Base-by-base conservation (phyloP, 1,139 yeast genomes). In the Candida sojae region DNA sequence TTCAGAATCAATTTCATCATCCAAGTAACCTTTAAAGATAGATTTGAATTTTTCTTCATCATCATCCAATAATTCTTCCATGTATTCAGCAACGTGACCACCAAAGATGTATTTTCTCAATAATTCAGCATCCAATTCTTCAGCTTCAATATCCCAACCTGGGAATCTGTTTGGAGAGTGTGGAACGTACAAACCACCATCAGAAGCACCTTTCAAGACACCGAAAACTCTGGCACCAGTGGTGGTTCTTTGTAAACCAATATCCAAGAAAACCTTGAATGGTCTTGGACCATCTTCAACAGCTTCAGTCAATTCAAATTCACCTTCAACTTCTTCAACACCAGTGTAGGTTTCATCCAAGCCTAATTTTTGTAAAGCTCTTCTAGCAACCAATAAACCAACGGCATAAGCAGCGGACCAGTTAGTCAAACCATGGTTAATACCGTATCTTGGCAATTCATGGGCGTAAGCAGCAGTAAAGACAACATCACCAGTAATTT, bases 91-190 rank as follows among this genome's bases (percentile, higher is more conserved):
- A 73, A 93, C 92, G 87, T 93, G 99, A 76, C 98, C 98, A 82
- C 96, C 99, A 74, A 92, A 88, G 84, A 93, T 93, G 96, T 95
- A 92, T 80, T 89, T 90, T 88, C 98, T 91, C 79, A 95, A 88
- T 66, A 86, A 79, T 75, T 95, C 99, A 68, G 97, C 91, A 73
- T 93, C 99, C 71, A 95, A 86, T 81, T 93, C 99, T 82, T 92
- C 97, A 67, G 88, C 73, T 83, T 93, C 99, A 70, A 92, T 88
- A 80, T 93, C 99, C 96, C 93, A 93, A 82, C 99, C 99, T 79
- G 99, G 99, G 97, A 92, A 93, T 88, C 99, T 92, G 86, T 92
- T 92, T 73, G 96, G 88, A 66, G 96, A 90, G 92, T 93, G 99
- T 64, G 99, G 99, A 73, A 93, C 84, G 92, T 88, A 90, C 71